These are phyloP conservation scores for Chaetomidium leptoderma DNA, from an alignment of 495 filamentous ascomycete species.

Conservation along the genomic window DNA sequence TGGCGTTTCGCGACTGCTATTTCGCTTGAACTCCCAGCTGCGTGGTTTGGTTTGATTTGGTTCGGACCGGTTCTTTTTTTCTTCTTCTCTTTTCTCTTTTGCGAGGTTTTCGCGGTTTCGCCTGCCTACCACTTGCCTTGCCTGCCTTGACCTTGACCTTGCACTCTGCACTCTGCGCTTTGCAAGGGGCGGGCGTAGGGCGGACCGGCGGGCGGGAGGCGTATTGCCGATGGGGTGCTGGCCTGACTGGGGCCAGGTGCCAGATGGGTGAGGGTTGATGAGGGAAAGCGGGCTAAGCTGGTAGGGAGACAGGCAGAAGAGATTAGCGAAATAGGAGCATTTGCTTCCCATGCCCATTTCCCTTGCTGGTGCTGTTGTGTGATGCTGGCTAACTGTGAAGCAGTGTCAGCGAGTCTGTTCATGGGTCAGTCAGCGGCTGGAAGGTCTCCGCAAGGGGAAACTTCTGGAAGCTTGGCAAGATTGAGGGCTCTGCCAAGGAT, in stretches of 20 bases:
- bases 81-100: neutral
- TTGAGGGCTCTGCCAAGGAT: too few relatives aligned
- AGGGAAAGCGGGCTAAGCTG: neutral
- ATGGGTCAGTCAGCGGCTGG: too few relatives aligned
- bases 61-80: neutral
- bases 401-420: too few relatives aligned
- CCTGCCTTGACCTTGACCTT: neutral
- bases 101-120: neutral
- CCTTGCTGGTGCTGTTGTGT: neutral
- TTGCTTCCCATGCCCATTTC: slow-evolving; percentile 4
- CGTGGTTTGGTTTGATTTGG: neutral
- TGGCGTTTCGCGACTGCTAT: neutral
- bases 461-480: too few relatives aligned
- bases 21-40: neutral
- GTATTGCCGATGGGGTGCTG: neutral
- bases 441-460: too few relatives aligned
- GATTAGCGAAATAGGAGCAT: slow-evolving; percentile 6
- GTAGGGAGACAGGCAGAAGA: neutral
- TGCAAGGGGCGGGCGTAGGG: neutral
- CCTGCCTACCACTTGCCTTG: too few relatives aligned
- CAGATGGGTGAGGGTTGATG: too few relatives aligned
- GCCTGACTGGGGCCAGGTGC: too few relatives aligned
- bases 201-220: neutral
- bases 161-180: too few relatives aligned
- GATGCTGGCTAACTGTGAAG: too few relatives aligned